These are phyloP conservation scores for Paspalum notatum DNA, from an alignment of 176 grass and related monocot genomes.

Conservation along the genomic window DNA sequence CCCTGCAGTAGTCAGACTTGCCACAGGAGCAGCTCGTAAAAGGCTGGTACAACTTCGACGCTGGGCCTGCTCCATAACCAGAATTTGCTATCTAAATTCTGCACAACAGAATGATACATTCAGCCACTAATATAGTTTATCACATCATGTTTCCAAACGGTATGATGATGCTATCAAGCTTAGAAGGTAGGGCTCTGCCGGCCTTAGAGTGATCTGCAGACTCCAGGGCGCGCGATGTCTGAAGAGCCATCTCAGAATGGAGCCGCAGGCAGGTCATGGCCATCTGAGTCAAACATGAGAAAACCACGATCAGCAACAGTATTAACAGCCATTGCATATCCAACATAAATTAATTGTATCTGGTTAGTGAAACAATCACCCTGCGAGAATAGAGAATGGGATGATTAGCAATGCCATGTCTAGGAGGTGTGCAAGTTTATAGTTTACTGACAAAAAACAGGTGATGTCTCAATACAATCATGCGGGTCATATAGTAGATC, in stretches of 20 bases:
- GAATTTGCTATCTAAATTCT: background rate
- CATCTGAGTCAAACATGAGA: slow-evolving; percentile 63
- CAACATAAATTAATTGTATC: background rate
- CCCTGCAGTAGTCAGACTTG: background rate
- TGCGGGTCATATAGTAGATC: background rate
- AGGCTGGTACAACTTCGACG: background rate
- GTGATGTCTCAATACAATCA: background rate
- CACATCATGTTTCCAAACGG: slow-evolving; percentile 77
- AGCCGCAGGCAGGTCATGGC: slow-evolving; percentile 87
- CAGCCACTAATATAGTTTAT: background rate
- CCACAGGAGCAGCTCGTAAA: background rate
- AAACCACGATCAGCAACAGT: background rate
- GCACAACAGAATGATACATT: background rate
- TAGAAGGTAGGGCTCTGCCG: slow-evolving; percentile 43
- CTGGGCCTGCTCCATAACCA: background rate
- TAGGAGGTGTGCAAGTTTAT: background rate
- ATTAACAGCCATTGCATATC: slow-evolving; percentile 2
- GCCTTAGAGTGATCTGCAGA: slow-evolving; percentile 52
- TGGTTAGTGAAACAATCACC: background rate
- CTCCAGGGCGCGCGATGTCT: slow-evolving; percentile 83
- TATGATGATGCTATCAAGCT: slow-evolving; percentile 78
- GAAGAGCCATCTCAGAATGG: slow-evolving; percentile 90
- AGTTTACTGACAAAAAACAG: slow-evolving; percentile 10
- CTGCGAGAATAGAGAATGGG: background rate
- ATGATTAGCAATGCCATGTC: background rate